Percentiles rank a stretch among this genome's conserved stretches.
These are phyloP conservation scores for Moringa oleifera DNA, from an alignment of 345 rosid genomes.

Conservation along the genomic window DNA sequence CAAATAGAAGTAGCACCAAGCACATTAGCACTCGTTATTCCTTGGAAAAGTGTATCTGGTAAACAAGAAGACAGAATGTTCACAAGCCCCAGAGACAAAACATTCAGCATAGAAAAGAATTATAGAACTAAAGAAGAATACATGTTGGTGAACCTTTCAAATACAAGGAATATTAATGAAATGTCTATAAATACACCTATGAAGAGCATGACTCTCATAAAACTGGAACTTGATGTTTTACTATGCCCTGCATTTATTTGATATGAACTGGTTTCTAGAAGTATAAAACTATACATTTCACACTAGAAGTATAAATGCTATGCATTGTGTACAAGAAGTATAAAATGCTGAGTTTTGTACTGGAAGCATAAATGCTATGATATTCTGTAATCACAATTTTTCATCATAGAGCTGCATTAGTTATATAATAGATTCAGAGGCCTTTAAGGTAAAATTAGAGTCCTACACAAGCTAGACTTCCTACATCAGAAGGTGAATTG, in stretches of 20 bases:
- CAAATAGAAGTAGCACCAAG: conserved; percentile 11
- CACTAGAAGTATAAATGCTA: neutral
- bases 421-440: too few relatives aligned
- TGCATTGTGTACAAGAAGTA: too few relatives aligned
- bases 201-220: neutral
- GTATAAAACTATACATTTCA: neutral
- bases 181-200: neutral
- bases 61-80: too few relatives aligned
- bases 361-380: too few relatives aligned
- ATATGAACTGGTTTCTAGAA: neutral
- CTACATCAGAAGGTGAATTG: neutral
- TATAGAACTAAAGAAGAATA: too few relatives aligned
- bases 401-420: too few relatives aligned
- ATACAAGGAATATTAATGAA: neutral
- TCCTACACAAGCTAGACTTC: neutral
- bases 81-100: neutral
- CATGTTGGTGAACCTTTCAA: too few relatives aligned
- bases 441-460: too few relatives aligned
- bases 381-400: too few relatives aligned
- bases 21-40: neutral
- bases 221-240: neutral
- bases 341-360: too few relatives aligned
- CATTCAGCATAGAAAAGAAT: neutral
- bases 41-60: too few relatives aligned
- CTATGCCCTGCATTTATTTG: neutral